A percentile compares a stretch with the other conserved stretches of the same genome.
These are phyloP conservation scores for Macrotyloma uniflorum DNA, from an alignment of 306 rosid species.

Conservation along the genomic window DNA sequence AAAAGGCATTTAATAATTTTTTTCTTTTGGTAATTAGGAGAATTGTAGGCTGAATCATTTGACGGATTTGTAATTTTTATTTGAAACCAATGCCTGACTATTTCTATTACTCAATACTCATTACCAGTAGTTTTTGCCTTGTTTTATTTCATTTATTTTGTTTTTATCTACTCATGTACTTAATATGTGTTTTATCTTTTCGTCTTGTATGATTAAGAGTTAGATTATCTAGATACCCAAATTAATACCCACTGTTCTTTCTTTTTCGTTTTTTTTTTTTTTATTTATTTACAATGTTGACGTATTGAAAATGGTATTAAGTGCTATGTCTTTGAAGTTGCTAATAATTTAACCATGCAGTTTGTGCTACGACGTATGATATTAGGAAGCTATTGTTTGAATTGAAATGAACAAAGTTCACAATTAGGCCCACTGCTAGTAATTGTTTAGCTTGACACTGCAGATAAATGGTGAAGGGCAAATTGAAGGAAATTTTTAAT, in stretches of 20 bases:
- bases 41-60: neutral
- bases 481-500: neutral
- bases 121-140: neutral
- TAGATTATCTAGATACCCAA: neutral
- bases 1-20: neutral
- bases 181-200: neutral
- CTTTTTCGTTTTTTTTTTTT: neutral
- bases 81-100: neutral
- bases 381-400: neutral
- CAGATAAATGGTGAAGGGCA: neutral
- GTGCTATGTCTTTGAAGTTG: neutral
- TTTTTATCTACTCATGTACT: neutral
- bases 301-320: constrained; percentile 11
- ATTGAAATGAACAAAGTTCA: neutral
- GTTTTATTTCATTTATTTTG: neutral
- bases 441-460: neutral
- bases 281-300: neutral
- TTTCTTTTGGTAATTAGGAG: neutral
- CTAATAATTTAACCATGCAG: neutral
- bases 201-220: constrained; percentile 2
- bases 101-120: neutral
- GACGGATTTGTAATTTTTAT: neutral
- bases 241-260: too few relatives aligned
- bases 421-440: neutral
- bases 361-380: neutral